phyloP scores from a whole-genome alignment of 306 rosid genomes.

The Astragalus membranaceus region DNA sequence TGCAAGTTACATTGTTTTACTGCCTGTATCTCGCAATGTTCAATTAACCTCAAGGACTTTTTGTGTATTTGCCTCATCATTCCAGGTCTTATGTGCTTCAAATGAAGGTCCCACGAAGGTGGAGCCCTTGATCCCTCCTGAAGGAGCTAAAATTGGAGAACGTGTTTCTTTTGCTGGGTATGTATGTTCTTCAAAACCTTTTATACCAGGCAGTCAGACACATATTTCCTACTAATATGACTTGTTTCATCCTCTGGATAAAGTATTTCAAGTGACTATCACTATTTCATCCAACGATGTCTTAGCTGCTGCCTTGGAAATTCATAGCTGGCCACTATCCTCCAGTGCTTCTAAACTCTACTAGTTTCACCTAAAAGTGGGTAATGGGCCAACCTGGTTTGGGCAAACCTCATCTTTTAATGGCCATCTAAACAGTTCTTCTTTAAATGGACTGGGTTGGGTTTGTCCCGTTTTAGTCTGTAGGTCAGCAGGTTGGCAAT shows the following conservation, averaged over 20 bases:
- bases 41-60: neutral
- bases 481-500: neutral
- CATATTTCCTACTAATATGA: neutral
- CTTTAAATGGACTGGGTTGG: neutral
- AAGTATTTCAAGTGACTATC: neutral
- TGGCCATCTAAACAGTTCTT: neutral
- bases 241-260: neutral
- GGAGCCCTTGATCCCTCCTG: conserved; percentile 90
- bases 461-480: neutral
- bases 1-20: neutral
- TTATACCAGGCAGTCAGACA: neutral
- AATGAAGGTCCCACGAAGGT: conserved; percentile 70
- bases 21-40: neutral
- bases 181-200: conserved; percentile 37
- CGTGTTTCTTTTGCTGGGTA: conserved; percentile 74
- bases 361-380: neutral
- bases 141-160: conserved; percentile 82
- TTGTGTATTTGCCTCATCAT: conserved; percentile 16
- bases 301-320: neutral
- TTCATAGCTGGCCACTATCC: neutral
- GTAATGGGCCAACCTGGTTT: neutral
- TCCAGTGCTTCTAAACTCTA: neutral
- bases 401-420: neutral
- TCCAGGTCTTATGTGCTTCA: conserved; percentile 89
- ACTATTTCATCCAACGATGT: neutral